These are phyloP conservation scores for Phytophthora hibernalis DNA, from an alignment of 352 stramenopile genomes.

Conservation along the genomic window DNA sequence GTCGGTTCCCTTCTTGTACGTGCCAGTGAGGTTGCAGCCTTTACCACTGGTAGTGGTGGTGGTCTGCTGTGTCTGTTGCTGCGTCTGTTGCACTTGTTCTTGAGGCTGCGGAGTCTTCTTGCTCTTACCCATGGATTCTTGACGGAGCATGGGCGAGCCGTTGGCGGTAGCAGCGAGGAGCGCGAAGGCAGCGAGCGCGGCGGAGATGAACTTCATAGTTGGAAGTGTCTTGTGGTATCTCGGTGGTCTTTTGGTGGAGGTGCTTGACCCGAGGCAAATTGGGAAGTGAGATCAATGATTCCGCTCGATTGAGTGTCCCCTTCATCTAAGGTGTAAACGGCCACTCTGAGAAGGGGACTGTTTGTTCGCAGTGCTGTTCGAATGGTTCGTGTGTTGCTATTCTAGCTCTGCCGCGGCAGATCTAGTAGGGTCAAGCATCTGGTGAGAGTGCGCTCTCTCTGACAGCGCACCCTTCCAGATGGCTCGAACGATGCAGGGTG, in stretches of 20 bases:
- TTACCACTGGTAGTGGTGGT: slow-evolving; percentile 1
- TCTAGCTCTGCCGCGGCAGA: neutral
- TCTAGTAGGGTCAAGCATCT: neutral
- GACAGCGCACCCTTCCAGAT: neutral
- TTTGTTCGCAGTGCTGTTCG: neutral
- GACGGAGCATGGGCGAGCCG: slow-evolving; percentile 22
- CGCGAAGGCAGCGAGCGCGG: slow-evolving; percentile 13
- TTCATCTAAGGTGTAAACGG: neutral
- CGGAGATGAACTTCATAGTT: slow-evolving; percentile 14
- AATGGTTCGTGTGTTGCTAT: neutral
- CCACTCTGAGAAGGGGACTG: neutral
- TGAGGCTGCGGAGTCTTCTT: too few species aligned
- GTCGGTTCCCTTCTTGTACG: slow-evolving; percentile 41
- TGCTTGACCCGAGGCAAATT: slow-evolving; percentile 20
- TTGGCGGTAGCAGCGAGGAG: slow-evolving; percentile 18
- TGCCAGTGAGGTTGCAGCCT: slow-evolving; percentile 43
- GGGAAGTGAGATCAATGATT: slow-evolving; percentile 2
- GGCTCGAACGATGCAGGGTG: too few species aligned
- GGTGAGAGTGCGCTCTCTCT: neutral
- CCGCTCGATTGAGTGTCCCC: neutral
- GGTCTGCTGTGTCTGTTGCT: slow-evolving; percentile 17
- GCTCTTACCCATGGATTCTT: slow-evolving; percentile 20
- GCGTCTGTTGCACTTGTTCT: slow-evolving; percentile 13
- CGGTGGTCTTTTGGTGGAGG: neutral
- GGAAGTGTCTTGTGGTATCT: neutral